Evolutionary conservation across 2,329 filamentous ascomycete genomes (phyloP).

Genomic region (Botrytis elliptica): DNA sequence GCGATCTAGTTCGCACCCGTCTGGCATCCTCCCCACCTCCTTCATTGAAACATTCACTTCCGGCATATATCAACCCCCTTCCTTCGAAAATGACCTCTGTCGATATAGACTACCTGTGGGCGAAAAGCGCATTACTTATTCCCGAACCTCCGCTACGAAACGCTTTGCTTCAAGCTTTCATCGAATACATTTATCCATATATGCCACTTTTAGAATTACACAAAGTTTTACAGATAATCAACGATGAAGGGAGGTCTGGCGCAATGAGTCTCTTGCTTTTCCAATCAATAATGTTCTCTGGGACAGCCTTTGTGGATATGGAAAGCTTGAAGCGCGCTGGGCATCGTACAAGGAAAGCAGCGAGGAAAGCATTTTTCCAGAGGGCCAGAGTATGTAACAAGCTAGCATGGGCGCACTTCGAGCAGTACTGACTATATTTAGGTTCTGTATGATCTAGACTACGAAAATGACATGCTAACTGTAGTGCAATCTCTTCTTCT

Average conservation of each 20-base stretch:
- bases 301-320: conserved; percentile 83
- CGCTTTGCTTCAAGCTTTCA: conserved; percentile 76
- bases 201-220: conserved; percentile 81
- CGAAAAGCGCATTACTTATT: conserved; percentile 80
- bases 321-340: conserved; percentile 73
- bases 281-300: conserved; percentile 93
- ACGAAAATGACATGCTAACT: conserved; percentile 84
- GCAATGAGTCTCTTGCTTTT: conserved; percentile 83
- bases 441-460: conserved; percentile 93
- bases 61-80: conserved; percentile 74
- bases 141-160: conserved; percentile 70
- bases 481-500: conserved; percentile 85
- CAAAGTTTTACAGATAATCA: conserved; percentile 58
- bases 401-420: conserved; percentile 4
- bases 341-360: conserved; percentile 73
- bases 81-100: conserved; percentile 74
- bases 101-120: conserved; percentile 77
- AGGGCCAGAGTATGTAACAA: conserved; percentile 71
- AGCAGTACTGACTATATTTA: conserved; percentile 40
- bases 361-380: conserved; percentile 84
- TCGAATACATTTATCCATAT: conserved; percentile 89
- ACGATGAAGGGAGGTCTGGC: conserved; percentile 65
- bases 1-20: conserved; percentile 33
- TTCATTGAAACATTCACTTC: conserved; percentile 43
- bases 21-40: conserved; percentile 26